Evolutionary conservation across 306 rosid species (phyloP).

Genomic region (Fagus sylvatica): DNA sequence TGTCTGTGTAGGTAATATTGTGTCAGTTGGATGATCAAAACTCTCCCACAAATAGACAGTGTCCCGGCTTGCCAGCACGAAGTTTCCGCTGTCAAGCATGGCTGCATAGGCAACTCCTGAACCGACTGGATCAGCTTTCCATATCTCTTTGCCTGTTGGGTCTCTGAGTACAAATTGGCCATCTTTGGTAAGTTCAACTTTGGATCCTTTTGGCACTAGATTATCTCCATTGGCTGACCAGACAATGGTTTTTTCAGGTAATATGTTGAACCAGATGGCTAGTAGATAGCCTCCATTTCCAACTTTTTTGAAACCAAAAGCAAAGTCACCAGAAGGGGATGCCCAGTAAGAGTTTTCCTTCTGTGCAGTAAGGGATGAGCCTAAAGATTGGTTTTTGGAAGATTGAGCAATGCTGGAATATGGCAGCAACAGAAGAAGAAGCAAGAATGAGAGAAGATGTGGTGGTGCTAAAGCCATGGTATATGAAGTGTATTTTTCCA

Average conservation of each 20-base stretch:
- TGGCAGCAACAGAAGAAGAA: not conserved
- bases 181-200: not conserved
- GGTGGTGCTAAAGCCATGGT: not conserved
- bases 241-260: not conserved
- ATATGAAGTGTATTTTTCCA: not conserved
- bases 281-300: not conserved
- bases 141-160: conserved; percentile 23
- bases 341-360: not conserved
- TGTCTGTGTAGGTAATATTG: conserved; percentile 53
- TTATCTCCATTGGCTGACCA: not conserved
- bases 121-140: conserved; percentile 5
- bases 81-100: conserved; percentile 56
- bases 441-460: not conserved
- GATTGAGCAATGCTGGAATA: not conserved
- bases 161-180: conserved; percentile 27
- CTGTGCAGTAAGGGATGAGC: not conserved
- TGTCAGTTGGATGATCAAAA: conserved; percentile 57
- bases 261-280: not conserved
- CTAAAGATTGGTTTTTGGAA: not conserved
- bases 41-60: conserved; percentile 47
- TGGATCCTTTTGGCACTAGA: not conserved
- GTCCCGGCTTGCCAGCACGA: conserved; percentile 30
- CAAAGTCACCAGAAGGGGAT: not conserved
- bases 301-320: not conserved
- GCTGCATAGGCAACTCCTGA: conserved; percentile 28